These are phyloP conservation scores for Talaromyces thailandensis DNA, from an alignment of 495 filamentous ascomycete species.

Conservation along the genomic window DNA sequence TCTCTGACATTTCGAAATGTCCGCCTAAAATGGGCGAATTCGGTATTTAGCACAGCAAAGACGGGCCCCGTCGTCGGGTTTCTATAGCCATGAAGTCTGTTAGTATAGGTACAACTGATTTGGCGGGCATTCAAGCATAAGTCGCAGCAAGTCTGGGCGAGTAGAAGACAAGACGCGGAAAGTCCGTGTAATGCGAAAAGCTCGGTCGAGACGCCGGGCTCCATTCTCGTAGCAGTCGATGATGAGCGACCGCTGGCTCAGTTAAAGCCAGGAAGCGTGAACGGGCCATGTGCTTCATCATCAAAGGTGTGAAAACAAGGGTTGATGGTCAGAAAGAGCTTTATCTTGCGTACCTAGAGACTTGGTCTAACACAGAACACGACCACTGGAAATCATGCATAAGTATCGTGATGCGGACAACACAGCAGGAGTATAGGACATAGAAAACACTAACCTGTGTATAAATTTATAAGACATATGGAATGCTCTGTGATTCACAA, in stretches of 20 bases:
- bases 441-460: background rate
- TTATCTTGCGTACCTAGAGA: background rate
- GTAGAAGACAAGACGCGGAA: background rate
- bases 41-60: background rate
- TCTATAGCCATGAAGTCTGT: background rate
- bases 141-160: background rate
- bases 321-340: background rate
- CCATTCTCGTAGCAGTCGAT: background rate
- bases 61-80: background rate
- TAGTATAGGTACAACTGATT: background rate
- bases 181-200: background rate
- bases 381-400: background rate
- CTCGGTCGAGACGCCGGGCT: background rate
- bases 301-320: too few species aligned
- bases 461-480: background rate
- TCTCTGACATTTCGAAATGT: background rate
- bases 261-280: background rate
- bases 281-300: background rate
- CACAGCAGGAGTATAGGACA: background rate
- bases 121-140: background rate
- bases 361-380: slow-evolving; percentile 3
- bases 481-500: background rate
- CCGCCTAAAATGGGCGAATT: background rate
- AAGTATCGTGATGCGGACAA: background rate
- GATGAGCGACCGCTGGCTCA: background rate